Base-by-base conservation (phyloP, 2,329 filamentous ascomycete species). In the Fusarium tuaranense region DNA sequence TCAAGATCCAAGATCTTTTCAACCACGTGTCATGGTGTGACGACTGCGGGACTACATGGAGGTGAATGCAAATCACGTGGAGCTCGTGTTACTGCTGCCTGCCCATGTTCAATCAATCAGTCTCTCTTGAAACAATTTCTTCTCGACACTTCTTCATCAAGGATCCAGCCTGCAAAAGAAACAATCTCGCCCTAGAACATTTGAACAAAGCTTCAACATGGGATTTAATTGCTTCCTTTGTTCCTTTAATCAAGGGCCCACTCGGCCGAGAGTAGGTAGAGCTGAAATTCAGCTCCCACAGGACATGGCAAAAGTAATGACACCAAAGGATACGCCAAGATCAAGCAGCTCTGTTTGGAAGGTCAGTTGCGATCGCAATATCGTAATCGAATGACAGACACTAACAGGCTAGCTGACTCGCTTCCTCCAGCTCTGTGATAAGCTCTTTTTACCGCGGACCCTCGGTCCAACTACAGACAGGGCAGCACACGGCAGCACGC, bases 321-420 rank as follows among this genome's bases (percentile, higher is more conserved):
- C 68, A 69, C 64, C 64, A 72, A 73, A 65, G 22, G 57, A 59
- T 7, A 27, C 39, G 48, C 53, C 44, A 62, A 73, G 59, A 73
- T 74, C 65, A 71, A 53, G 58, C 27, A 30, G 38, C 71, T 69
- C 39, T 69, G 48, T 68, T 65, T 57, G 58, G 71, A 25, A 72
- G 71, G 64, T 72, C 67, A 74, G n/a, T n/a, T 39, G 27, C 53
- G 44, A 36, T 48, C 59, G 64, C 71, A 73, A 72, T 74, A 36
- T 73, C 71, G 18, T 38, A 27, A 59, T 38, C 57, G 36, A 39
- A 38, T 55, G 51, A 55, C 51, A 32, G 27, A n/a, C 51, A 39
- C 22, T 55, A n/a, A 55, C 51, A 32, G 27, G 27, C 51, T 32
- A 32, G 55, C 67, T 73, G 64, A 66, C 71, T 76, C 73, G 70